Base-by-base conservation (phyloP, 2,329 filamentous ascomycete species). In the Mycosphaerella arachidis region DNA sequence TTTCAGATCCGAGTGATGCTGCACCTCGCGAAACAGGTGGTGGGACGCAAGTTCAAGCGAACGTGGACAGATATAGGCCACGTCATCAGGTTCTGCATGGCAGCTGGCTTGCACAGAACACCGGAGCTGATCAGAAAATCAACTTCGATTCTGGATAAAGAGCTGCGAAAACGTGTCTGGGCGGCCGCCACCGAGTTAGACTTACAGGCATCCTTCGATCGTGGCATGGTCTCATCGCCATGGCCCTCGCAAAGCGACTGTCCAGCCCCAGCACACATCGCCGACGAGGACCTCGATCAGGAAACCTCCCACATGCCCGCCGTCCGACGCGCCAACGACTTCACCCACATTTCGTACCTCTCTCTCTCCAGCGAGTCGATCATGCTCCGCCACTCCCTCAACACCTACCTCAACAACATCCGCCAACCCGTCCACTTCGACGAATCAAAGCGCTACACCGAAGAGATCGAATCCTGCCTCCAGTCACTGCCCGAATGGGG, bases 121-220 rank as follows among this genome's bases (percentile, higher is more conserved):
- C 77, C 80, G 0, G 72, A 70, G 5, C 63, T 75, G 65, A 60
- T 75, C 63, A 63, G 73, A 59, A 68, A 74, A 58, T 65, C 67
- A 29, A 73, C 76, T 9, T 73, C 72, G 3, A 69, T 74, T 2
- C 80, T 80, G 31, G 79, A 82, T 45, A 77, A 79, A 56, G 79
- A 82, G 59, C 79, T 83, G 78, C 78, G 83, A 55, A 76, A 81
- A 55, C 76, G 83, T 48, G 71, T 86, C 2, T 86, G 84, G 84
- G 76, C 75, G 1, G 84, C 83, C 1, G 81, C 84, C 9, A 71
- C 82, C 9, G 82, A 86, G 64, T 70, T 85, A 29, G 83, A 86
- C 57, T 68, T 84, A 1, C 82, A 85, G 64, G 76, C 81, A 0
- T 81, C 81, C 0, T 71, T 85, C 13, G 82, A 85, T 61, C 76